Conservation (phyloP, 352 stramenopile genomes). For the Hyaloperonospora arabidopsidis region DNA sequence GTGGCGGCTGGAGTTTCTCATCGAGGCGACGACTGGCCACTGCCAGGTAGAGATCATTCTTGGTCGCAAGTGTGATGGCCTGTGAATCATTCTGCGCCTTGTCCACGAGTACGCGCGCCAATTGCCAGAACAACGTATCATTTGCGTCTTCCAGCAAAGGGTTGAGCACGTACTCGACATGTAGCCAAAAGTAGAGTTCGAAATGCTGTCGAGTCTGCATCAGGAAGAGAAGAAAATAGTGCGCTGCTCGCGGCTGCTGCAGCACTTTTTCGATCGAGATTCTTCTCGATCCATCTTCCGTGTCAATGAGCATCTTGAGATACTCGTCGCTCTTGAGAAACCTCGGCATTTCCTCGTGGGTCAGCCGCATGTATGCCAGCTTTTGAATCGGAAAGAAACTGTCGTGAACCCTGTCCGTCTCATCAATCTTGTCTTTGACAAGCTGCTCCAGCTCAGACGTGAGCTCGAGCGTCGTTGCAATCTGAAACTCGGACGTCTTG, state of each 20-base stretch:
- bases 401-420: slow-evolving; percentile 42
- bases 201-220: slow-evolving; percentile 86
- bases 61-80: slow-evolving; percentile 68
- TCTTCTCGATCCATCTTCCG: slow-evolving; percentile 61
- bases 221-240: slow-evolving; percentile 83
- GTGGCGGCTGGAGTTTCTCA: slow-evolving; percentile 32
- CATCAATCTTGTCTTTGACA: slow-evolving; percentile 60
- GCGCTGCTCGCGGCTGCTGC: slow-evolving; percentile 63
- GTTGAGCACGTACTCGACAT: slow-evolving; percentile 83
- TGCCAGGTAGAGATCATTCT: slow-evolving; percentile 52
- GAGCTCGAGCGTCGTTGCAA: slow-evolving; percentile 70
- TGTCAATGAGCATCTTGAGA: slow-evolving; percentile 77
- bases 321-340: slow-evolving; percentile 84
- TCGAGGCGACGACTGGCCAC: slow-evolving; percentile 38
- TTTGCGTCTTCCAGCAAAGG: slow-evolving; percentile 45
- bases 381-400: slow-evolving; percentile 82
- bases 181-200: slow-evolving; percentile 83
- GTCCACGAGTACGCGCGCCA: slow-evolving; percentile 52
- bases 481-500: slow-evolving; percentile 73
- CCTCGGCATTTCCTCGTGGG: slow-evolving; percentile 66
- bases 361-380: slow-evolving; percentile 77
- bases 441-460: slow-evolving; percentile 68
- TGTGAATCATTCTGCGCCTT: slow-evolving; percentile 75
- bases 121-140: slow-evolving; percentile 55
- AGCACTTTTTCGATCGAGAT: slow-evolving; percentile 78